Conservation (phyloP, 306 rosid genomes). For the Albizia julibrissin region DNA sequence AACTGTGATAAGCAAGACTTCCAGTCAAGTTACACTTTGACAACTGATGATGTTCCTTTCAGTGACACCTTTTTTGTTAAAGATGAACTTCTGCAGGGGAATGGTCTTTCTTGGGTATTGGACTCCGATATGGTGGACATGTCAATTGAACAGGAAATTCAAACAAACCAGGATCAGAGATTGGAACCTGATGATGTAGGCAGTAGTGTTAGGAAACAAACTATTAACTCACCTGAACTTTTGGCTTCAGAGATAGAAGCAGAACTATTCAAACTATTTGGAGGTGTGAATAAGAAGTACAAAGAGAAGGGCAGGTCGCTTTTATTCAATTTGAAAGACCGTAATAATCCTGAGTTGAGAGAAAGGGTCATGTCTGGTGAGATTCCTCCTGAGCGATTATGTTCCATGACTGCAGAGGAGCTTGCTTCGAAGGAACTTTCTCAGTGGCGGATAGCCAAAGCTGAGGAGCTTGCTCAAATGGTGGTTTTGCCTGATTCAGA, state of each 20-base stretch:
- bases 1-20: constrained; percentile 56
- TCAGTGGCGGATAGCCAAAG: constrained; percentile 98
- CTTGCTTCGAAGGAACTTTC: constrained; percentile 99
- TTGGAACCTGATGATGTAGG: constrained; percentile 39
- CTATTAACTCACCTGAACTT: constrained; percentile 49
- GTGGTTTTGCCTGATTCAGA: constrained; percentile 88
- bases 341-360: constrained; percentile 87
- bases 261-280: constrained; percentile 88
- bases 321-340: constrained; percentile 92
- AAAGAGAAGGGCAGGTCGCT: constrained; percentile 99
- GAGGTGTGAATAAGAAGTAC: constrained; percentile 98
- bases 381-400: constrained; percentile 73
- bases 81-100: constrained; percentile 94
- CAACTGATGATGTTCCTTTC: constrained; percentile 75
- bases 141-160: constrained; percentile 46
- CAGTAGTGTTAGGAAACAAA: constrained; percentile 39
- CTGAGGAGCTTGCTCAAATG: constrained; percentile 98
- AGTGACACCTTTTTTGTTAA: constrained; percentile 73
- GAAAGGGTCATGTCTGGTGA: constrained; percentile 91
- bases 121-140: constrained; percentile 63
- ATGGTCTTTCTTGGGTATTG: constrained; percentile 96
- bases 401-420: constrained; percentile 97
- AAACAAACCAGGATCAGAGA: constrained; percentile 45
- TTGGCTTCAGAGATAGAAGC: constrained; percentile 75
- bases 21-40: constrained; percentile 57